Evolutionary conservation across 1,284 basidiomycete genomes (phyloP).

Genomic region (Neonothopanus nambi): DNA sequence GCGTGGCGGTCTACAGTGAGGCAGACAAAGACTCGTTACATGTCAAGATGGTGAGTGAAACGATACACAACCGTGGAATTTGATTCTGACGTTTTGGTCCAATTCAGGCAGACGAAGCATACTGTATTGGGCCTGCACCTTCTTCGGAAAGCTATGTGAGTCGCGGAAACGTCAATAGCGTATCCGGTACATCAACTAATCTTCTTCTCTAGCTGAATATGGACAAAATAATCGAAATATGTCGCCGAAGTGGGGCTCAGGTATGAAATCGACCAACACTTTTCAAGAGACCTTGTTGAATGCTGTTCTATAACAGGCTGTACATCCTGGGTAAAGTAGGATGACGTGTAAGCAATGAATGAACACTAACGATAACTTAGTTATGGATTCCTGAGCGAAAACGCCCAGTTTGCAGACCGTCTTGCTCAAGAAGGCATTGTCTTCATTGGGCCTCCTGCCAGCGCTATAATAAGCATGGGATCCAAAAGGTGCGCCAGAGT

Average conservation of each 20-base stretch:
- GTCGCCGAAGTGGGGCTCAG: conserved; percentile 80
- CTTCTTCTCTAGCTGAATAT: conserved; percentile 66
- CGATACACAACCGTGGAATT: conserved; percentile 1
- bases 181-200: conserved; percentile 2
- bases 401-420: conserved; percentile 84
- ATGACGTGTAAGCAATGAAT: not conserved
- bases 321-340: conserved; percentile 19
- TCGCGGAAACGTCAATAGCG: conserved; percentile 19
- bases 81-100: conserved; percentile 3
- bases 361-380: conserved; percentile 37
- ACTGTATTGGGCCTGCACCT: conserved; percentile 88
- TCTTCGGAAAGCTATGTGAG: conserved; percentile 87
- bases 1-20: conserved; percentile 89
- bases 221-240: conserved; percentile 88
- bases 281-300: conserved; percentile 49
- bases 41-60: conserved; percentile 63
- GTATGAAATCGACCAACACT: conserved; percentile 38
- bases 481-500: conserved; percentile 72
- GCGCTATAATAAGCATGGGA: conserved; percentile 93
- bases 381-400: conserved; percentile 93
- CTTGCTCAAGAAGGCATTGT: conserved; percentile 88
- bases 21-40: conserved; percentile 81
- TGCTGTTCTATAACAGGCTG: conserved; percentile 30
- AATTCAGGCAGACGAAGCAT: conserved; percentile 89
- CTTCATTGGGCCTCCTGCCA: conserved; percentile 94